Evolutionary conservation across 768 basidiomycete species (phyloP).

Genomic region (Termitomyces sp.): DNA sequence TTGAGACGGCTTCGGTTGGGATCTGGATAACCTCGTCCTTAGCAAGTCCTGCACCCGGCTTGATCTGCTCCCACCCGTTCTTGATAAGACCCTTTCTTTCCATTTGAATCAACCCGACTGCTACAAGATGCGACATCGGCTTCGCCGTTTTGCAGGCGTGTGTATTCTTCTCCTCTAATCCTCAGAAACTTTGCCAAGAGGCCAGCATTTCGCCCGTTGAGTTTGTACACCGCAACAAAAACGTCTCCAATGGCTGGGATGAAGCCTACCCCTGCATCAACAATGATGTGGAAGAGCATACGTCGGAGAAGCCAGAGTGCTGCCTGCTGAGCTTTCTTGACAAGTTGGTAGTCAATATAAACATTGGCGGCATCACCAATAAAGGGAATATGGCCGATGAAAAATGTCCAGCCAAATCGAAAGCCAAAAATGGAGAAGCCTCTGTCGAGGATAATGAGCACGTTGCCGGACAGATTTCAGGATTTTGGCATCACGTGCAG

Average conservation of each 20-base stretch:
- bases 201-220: constrained; percentile 85
- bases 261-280: constrained; percentile 59
- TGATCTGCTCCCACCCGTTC: constrained; percentile 23
- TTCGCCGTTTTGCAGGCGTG: constrained; percentile 40
- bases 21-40: not conserved
- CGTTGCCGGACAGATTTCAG: constrained; percentile 69
- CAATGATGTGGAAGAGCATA: constrained; percentile 74
- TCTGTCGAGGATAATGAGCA: constrained; percentile 85
- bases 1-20: not conserved
- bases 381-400: constrained; percentile 70
- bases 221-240: constrained; percentile 70
- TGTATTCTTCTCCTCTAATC: constrained; percentile 67
- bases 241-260: constrained; percentile 77
- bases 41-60: not conserved
- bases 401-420: constrained; percentile 82
- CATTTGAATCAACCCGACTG: constrained; percentile 7
- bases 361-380: constrained; percentile 63
- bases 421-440: constrained; percentile 76
- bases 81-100: constrained; percentile 21
- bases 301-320: constrained; percentile 59
- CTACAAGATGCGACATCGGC: constrained; percentile 9
- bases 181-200: constrained; percentile 82
- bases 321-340: constrained; percentile 69
- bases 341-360: constrained; percentile 65
- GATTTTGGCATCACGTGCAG: constrained; percentile 67